Evolutionary conservation across 2,329 filamentous ascomycete genomes (phyloP), one percentile per base, ranked within the genome.

Genomic region (Shiraia bambusicola): DNA sequence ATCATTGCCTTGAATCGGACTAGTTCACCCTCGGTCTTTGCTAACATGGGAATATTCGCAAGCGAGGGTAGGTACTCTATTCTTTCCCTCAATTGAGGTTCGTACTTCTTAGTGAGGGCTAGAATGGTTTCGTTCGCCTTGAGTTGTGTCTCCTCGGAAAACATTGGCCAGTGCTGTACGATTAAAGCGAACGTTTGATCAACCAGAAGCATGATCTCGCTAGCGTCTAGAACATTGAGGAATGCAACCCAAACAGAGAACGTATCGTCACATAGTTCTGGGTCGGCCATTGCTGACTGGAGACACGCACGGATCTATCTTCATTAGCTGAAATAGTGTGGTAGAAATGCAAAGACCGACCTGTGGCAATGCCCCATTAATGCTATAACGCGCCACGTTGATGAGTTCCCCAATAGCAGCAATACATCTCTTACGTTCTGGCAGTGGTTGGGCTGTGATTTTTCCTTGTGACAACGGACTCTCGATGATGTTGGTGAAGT

Each of bases 181-280:
- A 97, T 83, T 28, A 95, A 81, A 38, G 91, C 90, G 53, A 97
- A 89, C 0, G 91, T 95, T 43, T 92, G 90, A 62, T 95, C 90
- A 7, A 97, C 74, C 27, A 96, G 77, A 17, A 82, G 77, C 51
- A 86, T 84, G 5, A 95, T 77, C 59, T 96, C 91, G 16, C 90
- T 85, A 42, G 84, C 83, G 34, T 65, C 59, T 2, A 97, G 76
- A 37, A 84, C 80, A 19, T 72, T 79, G 13, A 97, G 78, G 71
- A 98, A 83, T 7, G 83, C 78, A 17, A 82, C 78, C 93, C 93
- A 99, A 34, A 90, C 88, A 3, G 79, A 81, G 58, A 97, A 91
- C 2, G 90, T 88, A 22, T 82, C 76, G 47, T 88, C 78, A 47
- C 88, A 83, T n/a, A 98, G 76, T 33, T 85, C 79, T 31, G 83